phyloP scores from a whole-genome alignment of 2,329 filamentous ascomycete species.

The Trichoderma pleuroti region DNA sequence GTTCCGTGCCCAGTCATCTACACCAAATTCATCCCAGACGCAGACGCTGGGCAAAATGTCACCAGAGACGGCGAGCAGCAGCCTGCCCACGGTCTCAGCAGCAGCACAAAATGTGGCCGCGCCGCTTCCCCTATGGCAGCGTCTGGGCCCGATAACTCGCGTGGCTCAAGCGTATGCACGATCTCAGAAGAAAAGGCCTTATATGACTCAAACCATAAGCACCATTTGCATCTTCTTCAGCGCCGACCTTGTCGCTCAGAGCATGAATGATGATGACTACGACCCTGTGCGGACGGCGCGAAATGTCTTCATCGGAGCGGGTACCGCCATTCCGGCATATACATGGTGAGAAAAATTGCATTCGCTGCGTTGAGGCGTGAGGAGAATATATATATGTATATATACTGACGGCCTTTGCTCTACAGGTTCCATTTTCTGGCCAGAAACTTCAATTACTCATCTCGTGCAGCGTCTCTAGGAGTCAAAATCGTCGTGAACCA shows the following conservation, averaged over 20 bases:
- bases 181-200: conserved; percentile 68
- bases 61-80: background rate
- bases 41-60: background rate
- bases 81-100: background rate
- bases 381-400: background rate
- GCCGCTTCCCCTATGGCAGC: conserved; percentile 45
- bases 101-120: background rate
- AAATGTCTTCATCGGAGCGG: conserved; percentile 69
- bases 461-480: conserved; percentile 64
- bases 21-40: background rate
- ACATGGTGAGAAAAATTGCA: conserved; percentile 68
- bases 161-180: conserved; percentile 60
- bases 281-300: conserved; percentile 66
- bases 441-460: conserved; percentile 78
- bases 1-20: conserved; percentile 13
- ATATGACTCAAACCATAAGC: conserved; percentile 73
- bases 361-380: background rate
- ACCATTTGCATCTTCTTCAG: conserved; percentile 74
- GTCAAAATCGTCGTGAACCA: conserved; percentile 82
- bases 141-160: conserved; percentile 55
- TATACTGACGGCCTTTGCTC: background rate
- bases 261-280: conserved; percentile 60
- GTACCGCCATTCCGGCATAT: conserved; percentile 73
- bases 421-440: conserved; percentile 75
- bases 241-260: conserved; percentile 75